Base-by-base conservation (phyloP, 345 rosid genomes). In the Eucalyptus tenuipes region DNA sequence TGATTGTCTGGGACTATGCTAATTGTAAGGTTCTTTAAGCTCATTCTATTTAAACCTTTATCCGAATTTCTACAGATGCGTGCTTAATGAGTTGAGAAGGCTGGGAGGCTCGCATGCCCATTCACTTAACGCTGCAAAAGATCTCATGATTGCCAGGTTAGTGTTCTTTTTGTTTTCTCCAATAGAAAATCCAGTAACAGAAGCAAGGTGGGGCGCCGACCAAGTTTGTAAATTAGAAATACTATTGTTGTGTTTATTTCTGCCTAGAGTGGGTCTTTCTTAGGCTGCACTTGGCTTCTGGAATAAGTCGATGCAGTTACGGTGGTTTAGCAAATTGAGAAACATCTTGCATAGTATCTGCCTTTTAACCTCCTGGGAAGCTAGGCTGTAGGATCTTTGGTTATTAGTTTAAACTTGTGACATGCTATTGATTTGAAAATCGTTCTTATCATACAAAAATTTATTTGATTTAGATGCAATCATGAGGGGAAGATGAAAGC, bases 141-240 rank as follows among this genome's bases (percentile, higher is more conserved):
- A 91, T 93, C 96, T 97, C 81, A 64, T 91, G 45, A 84, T 91
- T 24, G 97, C 97, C 9, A 98, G 96, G 99, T 98, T 87, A 88
- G 88, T 79, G 88, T 52, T 85, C 29, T 18, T 45, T 14, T 47
- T 37, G 3, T 66, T 27, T 37, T 27, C 81, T 31, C n/a, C 47
- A 45, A 85, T 85, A 25, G 53, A 18, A 15, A 13, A 14, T 85
- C 20, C 0, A 1, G 37, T 48, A 9, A 1, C 40, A 0, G 42
- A 68, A 61, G 3, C 80, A 31, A 68, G 80, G 80, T 2, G 0
- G 42, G 27, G 1, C 8, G 8, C 81, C 13, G 1, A 71, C 81
- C 45, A 71, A 37, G 82, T 2, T 37, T 71, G 45, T 37, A 20
- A 10, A 37, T 71, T 3, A 71, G 13, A 71, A 71, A 71, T 18